A percentile compares a stretch with the other conserved stretches of the same genome.
These are phyloP conservation scores for Furcasterigmium sp. DNA, from an alignment of 2,329 filamentous ascomycete genomes.

Conservation along the genomic window DNA sequence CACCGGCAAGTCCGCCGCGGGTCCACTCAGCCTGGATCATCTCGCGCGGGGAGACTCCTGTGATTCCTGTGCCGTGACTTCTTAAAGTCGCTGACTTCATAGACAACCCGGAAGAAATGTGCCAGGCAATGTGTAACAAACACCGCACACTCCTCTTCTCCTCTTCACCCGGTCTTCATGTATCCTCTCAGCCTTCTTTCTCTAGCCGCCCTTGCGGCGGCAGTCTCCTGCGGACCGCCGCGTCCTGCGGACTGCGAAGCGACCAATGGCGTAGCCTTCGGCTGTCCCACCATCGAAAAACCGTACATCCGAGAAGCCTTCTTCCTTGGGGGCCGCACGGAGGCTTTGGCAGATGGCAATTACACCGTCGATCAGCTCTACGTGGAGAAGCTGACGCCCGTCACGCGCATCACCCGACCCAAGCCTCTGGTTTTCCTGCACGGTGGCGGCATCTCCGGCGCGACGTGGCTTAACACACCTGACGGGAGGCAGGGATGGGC, in stretches of 20 bases:
- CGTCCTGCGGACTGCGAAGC: constrained; percentile 3
- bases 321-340: constrained; percentile 22
- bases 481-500: constrained; percentile 35
- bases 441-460: constrained; percentile 22
- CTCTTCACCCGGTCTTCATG: no score
- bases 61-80: no score
- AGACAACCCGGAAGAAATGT: no score
- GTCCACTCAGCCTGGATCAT: no score
- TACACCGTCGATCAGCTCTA: constrained; percentile 21
- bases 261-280: constrained; percentile 7
- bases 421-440: constrained; percentile 25
- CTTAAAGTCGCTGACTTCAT: no score
- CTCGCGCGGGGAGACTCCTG: no score
- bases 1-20: no score
- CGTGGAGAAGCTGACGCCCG: constrained; percentile 24
- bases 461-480: constrained; percentile 31
- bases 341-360: constrained; percentile 14
- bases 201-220: constrained; percentile 2
- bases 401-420: constrained; percentile 10
- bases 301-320: constrained; percentile 17
- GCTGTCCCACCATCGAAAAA: constrained; percentile 6
- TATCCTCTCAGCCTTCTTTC: constrained; percentile 1
- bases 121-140: no score
- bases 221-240: neutral
- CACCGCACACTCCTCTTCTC: no score